Evolutionary conservation across 2,329 filamentous ascomycete genomes (phyloP), one percentile per base, ranked within the genome.

Genomic region (Macrophomina tecta): DNA sequence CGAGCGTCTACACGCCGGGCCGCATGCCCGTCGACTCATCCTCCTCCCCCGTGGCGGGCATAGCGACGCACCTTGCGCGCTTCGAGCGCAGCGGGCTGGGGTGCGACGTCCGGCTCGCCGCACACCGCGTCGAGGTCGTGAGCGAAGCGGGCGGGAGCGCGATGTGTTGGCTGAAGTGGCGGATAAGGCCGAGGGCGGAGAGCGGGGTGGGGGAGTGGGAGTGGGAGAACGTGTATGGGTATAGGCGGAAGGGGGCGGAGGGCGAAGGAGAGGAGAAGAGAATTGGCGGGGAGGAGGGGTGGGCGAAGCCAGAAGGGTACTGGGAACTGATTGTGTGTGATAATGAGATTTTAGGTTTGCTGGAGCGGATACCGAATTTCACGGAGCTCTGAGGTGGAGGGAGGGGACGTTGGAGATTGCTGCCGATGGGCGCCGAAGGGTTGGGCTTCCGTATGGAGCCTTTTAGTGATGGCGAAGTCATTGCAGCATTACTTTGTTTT

Each of bases 161-260:
- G 14, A 4, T 61, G 56, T 61, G 56, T n/a, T 61, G 56, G 56
- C 7, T 48, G 8, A 61, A 28, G 42, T 61, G 56, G 56, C 23
- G 30, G 28, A 61, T 61, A 4, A 5, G 16, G 56, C 42, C 42
- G 30, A 16, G 30, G 1, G 30, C 3, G 18, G 23, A 36, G 16
- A 9, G 11, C 14, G 42, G 42, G 42, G 16, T 8, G 6, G 42
- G 36, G 30, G 42, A 28, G 42, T 61, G 56, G 56, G 30, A 30
- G 42, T 61, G 56, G 56, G 56, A 61, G 56, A 61, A 61, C 6
- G 56, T 61, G 14, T 61, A 48, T 7, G 56, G 12, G 56, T 60
- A 60, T 6, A 18, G 56, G 40, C 12, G 45, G 11, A 16, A 11
- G 38, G 40, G 23, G 16, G 52, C 9, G 32, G 42, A 7, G 8